These are phyloP conservation scores for Entelexis paramagnoliae DNA, from an alignment of 1,139 yeast genomes.

Conservation along the genomic window DNA sequence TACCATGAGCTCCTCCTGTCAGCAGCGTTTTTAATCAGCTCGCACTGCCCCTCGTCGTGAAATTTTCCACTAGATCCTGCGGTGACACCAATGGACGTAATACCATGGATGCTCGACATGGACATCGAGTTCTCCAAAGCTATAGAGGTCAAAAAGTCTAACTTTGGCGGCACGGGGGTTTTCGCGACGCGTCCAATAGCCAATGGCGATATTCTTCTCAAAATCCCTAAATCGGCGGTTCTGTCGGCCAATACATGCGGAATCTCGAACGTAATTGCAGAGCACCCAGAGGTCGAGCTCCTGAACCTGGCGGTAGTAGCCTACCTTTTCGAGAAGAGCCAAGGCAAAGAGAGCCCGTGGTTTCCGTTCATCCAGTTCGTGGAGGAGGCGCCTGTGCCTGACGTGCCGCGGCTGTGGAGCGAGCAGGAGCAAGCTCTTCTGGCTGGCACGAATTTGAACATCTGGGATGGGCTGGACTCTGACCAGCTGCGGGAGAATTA, in stretches of 20 bases:
- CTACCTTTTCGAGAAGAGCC: slow-evolving; percentile 55
- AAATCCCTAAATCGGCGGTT: slow-evolving; percentile 30
- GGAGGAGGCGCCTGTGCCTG: slow-evolving; percentile 31
- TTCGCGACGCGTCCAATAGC: slow-evolving; percentile 42
- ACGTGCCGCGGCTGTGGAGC: slow-evolving; percentile 51
- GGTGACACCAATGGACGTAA: not conserved
- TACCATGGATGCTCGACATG: slow-evolving; percentile 8
- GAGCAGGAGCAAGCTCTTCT: slow-evolving; percentile 41
- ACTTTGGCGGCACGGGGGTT: slow-evolving; percentile 65
- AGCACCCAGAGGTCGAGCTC: slow-evolving; percentile 47
- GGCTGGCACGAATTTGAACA: slow-evolving; percentile 57
- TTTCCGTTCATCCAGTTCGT: slow-evolving; percentile 50
- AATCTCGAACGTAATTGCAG: slow-evolving; percentile 57
- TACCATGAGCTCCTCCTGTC: not conserved
- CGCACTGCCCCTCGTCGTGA: not conserved
- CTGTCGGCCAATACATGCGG: slow-evolving; percentile 37
- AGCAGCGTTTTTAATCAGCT: not conserved
- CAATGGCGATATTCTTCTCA: slow-evolving; percentile 28
- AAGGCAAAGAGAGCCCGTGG: slow-evolving; percentile 66
- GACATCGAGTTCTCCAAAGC: slow-evolving; percentile 22
- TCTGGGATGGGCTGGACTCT: slow-evolving; percentile 51
- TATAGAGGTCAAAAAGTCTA: slow-evolving; percentile 41
- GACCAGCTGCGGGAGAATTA: slow-evolving; percentile 48
- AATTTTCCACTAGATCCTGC: not conserved
- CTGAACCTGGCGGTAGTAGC: slow-evolving; percentile 42